Evolutionary conservation across 306 rosid genomes (phyloP), one percentile per base, ranked within the genome.

Genomic region (Cucurbita pepo): DNA sequence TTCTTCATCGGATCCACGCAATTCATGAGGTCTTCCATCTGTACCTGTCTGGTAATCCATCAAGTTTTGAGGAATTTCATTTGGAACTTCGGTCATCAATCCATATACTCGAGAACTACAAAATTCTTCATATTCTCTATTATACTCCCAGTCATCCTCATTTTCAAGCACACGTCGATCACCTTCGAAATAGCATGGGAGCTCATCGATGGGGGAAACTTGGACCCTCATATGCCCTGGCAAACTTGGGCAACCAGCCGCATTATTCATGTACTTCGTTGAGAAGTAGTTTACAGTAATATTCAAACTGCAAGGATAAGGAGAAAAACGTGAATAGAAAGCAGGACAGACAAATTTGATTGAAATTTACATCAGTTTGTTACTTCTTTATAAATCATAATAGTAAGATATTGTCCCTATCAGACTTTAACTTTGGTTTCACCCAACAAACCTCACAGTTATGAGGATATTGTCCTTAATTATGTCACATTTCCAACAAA

Each of bases 201-300:
- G 96, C 67, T 91, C 97, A 44, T 86, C 87, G 88, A 91, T 81
- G 63, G 87, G 76, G 74, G 86, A 77, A 50, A 85, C 77, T 75
- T 84, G 82, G 70, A 85, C 83, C 76, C 76, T 91, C 97, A 87
- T 86, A 73, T 88, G 89, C 69, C 56, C 77, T 0, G 97, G 99
- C 80, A 95, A 82, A 78, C 82, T 76, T 0, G 92, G 95, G 76
- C 96, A 89, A 77, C 91, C 89, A 16, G 91, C 90, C n/a, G 86
- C 81, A 74, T 91, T 91, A 16, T 82, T 82, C 67, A 71, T 87
- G 81, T 89, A 85, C 84, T 88, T 88, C 1, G 95, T 95, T 15
- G 99, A 95, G 78, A 95, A 86, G 76, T 79, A 91, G 88, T 89
- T 91, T 36, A 95, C 85, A 0, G 90, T 89, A 80, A 89, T 74